Conservation (phyloP, 2,329 filamentous ascomycete genomes). For the Fusarium falciforme region DNA sequence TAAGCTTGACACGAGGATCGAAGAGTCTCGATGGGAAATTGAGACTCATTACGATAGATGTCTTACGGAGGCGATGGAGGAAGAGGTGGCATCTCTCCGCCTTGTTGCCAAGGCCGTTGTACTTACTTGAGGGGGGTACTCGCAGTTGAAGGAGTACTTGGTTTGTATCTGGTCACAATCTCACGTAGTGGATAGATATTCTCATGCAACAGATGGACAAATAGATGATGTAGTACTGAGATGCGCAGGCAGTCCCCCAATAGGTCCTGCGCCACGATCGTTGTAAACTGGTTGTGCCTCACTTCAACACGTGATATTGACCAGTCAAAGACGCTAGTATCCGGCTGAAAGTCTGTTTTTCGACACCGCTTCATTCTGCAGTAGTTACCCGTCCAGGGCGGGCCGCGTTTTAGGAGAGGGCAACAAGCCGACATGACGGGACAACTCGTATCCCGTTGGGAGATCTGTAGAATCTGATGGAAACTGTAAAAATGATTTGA, state of each 20-base stretch:
- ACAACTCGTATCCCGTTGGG: background rate
- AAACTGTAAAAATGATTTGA: background rate
- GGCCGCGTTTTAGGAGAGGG: background rate
- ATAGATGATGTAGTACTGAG: background rate
- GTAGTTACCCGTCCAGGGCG: background rate
- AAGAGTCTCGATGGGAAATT: background rate
- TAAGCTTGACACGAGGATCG: accelerated
- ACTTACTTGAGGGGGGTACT: background rate
- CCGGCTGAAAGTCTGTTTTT: background rate
- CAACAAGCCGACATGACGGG: background rate
- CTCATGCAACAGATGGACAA: background rate
- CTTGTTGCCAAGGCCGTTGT: conserved; percentile 1
- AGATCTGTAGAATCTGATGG: background rate
- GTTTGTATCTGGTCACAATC: background rate
- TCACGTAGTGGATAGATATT: background rate
- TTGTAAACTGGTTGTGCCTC: background rate
- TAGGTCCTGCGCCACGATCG: background rate
- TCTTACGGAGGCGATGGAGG: background rate
- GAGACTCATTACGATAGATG: background rate
- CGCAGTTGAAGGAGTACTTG: no score
- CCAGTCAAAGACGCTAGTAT: background rate
- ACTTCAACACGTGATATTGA: no score
- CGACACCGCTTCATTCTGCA: background rate
- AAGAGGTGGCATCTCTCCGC: background rate
- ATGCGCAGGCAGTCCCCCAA: no score